Base-by-base conservation (phyloP, 257 asterid species). In the Leptodermis oblonga region DNA sequence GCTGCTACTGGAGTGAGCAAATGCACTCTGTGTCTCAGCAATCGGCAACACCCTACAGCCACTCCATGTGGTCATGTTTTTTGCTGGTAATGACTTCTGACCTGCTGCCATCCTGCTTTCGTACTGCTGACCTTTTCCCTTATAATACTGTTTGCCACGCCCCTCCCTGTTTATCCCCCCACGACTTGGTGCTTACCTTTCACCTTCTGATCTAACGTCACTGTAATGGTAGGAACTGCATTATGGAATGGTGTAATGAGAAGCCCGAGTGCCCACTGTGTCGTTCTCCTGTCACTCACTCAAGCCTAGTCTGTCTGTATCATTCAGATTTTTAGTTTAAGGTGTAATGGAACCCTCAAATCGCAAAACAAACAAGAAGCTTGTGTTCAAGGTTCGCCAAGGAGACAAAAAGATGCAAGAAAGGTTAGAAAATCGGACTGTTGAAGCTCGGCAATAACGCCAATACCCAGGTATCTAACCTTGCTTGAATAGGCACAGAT, bases 211-310 rank as follows among this genome's bases (percentile, higher is more conserved):
- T 56, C 54, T 69, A 33, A 52, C 68, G 53, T 69, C 49, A 30
- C 70, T 53, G 30, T 43, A 25, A 52, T 68, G 37, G 79, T 77
- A 94, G 97, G 99, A 94, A 82, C 84, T 91, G 99, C 85, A 85
- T 94, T 36, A 89, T 91, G 97, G 99, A 94, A 69, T 94, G 99
- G 99, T 94, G 99, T 67, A 94, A 94, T 28, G 99, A 94, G 62
- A 94, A 94, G 83, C 97, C 99, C 0, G 99, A 94, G 77, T 94
- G 99, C 61, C 97, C 99, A 5, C 90, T 91, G 26, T 91, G 99
- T 65, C 97, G 99, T 45, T 94, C 99, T 4, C 91, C 96, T 3
- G 84, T 77, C 56, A 85, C 95, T 52, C 97, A 94, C 81, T 86
- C 96, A 0, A 86, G 90, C 81, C 84, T 94, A 36, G 95, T 94